A percentile compares a stretch with the other conserved stretches of the same genome.
phyloP scores from a whole-genome alignment of 257 asterid genomes.

The Solanum virginianum region DNA sequence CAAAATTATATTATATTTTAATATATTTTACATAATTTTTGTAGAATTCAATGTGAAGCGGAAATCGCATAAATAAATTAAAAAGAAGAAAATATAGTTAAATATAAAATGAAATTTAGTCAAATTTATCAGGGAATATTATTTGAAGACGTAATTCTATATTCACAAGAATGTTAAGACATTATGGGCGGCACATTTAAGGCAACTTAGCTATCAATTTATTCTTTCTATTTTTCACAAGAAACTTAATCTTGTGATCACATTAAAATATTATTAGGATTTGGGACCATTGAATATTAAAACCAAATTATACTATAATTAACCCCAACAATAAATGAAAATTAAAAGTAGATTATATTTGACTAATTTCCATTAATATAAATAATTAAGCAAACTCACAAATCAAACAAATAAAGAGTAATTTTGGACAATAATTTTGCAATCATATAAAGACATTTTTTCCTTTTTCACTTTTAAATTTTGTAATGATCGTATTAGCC shows the following conservation, averaged over 20 bases:
- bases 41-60: not conserved
- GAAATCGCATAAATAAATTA: not conserved
- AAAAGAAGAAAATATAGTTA: not conserved
- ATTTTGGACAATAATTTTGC: too few relatives aligned
- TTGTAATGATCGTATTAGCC: too few relatives aligned
- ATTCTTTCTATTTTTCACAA: not conserved
- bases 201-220: not conserved
- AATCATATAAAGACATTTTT: too few relatives aligned
- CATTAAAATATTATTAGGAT: not conserved
- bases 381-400: too few relatives aligned
- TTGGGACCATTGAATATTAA: not conserved
- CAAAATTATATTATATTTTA: not conserved
- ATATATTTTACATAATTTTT: not conserved
- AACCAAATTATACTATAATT: not conserved
- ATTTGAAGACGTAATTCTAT: not conserved
- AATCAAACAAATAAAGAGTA: not conserved
- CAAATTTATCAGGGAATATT: not conserved
- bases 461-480: too few relatives aligned
- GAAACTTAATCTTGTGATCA: not conserved
- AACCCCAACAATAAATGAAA: not conserved
- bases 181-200: not conserved
- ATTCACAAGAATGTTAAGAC: not conserved
- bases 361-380: not conserved
- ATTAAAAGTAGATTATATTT: too few relatives aligned
- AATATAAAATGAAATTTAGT: not conserved